Conservation (phyloP, 768 basidiomycete genomes). For the Tephrocybe sp. region DNA sequence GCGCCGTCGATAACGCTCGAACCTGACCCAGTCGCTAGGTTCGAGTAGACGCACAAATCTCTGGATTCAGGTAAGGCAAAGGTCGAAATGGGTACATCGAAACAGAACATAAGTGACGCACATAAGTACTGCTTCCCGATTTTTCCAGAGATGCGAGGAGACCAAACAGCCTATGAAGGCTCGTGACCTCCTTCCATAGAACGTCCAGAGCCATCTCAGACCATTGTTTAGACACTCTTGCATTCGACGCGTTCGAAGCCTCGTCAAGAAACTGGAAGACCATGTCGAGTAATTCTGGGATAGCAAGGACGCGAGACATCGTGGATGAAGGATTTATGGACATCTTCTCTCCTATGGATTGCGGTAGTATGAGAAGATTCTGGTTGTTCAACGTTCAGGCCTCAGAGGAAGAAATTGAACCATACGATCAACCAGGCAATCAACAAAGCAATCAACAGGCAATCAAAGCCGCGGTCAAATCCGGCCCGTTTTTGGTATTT, state of each 20-base stretch:
- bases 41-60: constrained; percentile 40
- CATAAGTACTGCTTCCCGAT: constrained; percentile 23
- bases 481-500: too few relatives aligned
- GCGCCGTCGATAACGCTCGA: constrained; percentile 53
- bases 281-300: constrained; percentile 61
- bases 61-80: constrained; percentile 24
- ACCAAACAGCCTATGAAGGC: constrained; percentile 44
- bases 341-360: neutral
- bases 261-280: constrained; percentile 50
- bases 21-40: constrained; percentile 53
- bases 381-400: neutral
- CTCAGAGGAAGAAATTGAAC: neutral
- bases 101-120: constrained; percentile 4
- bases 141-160: constrained; percentile 46
- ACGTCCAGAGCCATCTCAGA: constrained; percentile 54
- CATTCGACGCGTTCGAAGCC: constrained; percentile 41
- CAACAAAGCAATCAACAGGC: neutral
- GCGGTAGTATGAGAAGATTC: neutral
- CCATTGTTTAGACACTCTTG: constrained; percentile 60
- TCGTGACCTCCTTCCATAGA: constrained; percentile 57
- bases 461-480: too few relatives aligned
- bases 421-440: neutral
- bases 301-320: constrained; percentile 42
- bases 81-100: neutral
- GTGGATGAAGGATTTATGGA: constrained; percentile 1